Evolutionary conservation across 2,329 filamentous ascomycete genomes (phyloP).

Genomic region (Pseudogymnoascus sp.): DNA sequence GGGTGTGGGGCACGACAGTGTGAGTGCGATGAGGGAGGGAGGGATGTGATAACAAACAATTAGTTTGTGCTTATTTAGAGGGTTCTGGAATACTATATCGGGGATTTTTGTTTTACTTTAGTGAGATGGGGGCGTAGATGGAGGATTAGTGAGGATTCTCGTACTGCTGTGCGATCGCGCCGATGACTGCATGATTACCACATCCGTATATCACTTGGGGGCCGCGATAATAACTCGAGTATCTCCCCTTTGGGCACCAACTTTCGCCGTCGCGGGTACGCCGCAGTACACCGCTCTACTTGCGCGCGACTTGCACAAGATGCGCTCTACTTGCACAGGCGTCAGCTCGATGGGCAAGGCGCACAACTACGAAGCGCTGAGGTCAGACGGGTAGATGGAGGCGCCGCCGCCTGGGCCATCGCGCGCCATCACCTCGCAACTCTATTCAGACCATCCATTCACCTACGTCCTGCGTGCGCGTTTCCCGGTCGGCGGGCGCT

Average conservation of each 20-base stretch:
- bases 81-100: background rate
- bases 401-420: background rate
- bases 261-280: background rate
- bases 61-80: background rate
- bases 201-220: background rate
- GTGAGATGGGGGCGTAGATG: background rate
- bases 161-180: background rate
- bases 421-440: background rate
- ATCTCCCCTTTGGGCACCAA: background rate
- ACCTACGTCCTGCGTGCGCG: background rate
- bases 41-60: background rate
- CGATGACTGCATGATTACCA: background rate
- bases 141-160: background rate
- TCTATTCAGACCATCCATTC: background rate
- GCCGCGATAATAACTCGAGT: background rate
- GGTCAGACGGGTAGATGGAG: background rate
- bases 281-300: background rate
- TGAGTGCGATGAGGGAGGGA: background rate
- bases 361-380: background rate
- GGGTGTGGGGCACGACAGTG: background rate
- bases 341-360: background rate
- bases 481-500: background rate
- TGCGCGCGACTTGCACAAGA: background rate
- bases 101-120: background rate
- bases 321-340: background rate